phyloP scores from a whole-genome alignment of 2,329 filamentous ascomycete genomes.

The Septoria petroselini region DNA sequence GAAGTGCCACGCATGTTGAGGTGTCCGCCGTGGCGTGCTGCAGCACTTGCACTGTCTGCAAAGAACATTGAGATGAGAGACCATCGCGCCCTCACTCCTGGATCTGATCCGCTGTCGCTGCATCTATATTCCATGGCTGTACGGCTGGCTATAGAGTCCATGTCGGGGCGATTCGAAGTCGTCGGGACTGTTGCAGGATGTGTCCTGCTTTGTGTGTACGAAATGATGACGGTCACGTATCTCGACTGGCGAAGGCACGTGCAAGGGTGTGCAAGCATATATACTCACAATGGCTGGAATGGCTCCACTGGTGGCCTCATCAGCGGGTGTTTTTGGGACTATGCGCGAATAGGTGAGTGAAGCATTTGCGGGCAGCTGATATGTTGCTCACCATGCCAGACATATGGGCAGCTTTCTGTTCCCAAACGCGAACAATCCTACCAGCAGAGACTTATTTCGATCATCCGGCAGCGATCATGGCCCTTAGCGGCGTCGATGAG shows the following conservation, averaged over 20 bases:
- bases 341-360: constrained; percentile 15
- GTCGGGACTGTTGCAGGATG: constrained; percentile 20
- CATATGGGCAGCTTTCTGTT: constrained; percentile 21
- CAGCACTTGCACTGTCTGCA: constrained; percentile 17
- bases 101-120: constrained; percentile 14
- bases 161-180: constrained; percentile 18
- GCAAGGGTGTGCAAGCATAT: constrained; percentile 20
- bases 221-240: constrained; percentile 24
- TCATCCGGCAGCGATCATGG: constrained; percentile 12
- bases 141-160: constrained; percentile 18
- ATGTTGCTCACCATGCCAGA: constrained; percentile 3
- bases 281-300: constrained; percentile 22
- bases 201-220: constrained; percentile 17
- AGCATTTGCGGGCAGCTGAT: no score
- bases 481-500: constrained; percentile 11
- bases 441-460: constrained; percentile 19
- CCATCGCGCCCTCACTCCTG: constrained; percentile 9
- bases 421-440: constrained; percentile 14
- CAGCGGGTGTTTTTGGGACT: constrained; percentile 21
- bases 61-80: constrained; percentile 20
- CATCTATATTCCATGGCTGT: constrained; percentile 20
- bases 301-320: constrained; percentile 18
- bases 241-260: constrained; percentile 20
- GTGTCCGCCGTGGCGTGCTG: constrained; percentile 20
- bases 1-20: constrained; percentile 17